Base-by-base conservation (phyloP, 352 stramenopile genomes). In the Phytophthora parvispora region DNA sequence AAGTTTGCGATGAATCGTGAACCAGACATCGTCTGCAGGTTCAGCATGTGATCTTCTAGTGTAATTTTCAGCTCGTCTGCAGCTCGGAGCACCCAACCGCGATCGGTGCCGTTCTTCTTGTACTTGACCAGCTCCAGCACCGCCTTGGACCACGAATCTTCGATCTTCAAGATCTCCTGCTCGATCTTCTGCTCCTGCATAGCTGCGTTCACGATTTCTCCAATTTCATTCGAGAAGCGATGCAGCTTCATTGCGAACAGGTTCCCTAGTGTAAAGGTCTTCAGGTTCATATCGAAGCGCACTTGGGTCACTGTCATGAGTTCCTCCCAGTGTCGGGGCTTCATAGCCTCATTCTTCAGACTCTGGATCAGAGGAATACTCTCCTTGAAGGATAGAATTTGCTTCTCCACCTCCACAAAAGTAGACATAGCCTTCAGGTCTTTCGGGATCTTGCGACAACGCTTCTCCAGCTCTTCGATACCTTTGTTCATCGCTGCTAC, bases 171-270 rank as follows among this genome's bases (percentile, higher is more conserved):
- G 31, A 99, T 91, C 61, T 98, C 92, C 60, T 97, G 94, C 62
- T 99, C 94, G 40, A 98, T 98, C 63, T 98, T 98, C 59, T 93
- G 84, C 75, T 99, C 95, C 67, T 99, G 92, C 84, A 98, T 96
- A 3, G 95, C 93, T 18, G 93, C 86, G 40, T 98, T 98, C 31
- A 98, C 91, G 56, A 98, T 98, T 47, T 98, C 95, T 9, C 91
- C 91, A n/a, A 98, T 97, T 54, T 97, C 87, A 9, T 60, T 86
- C 4, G 85, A 90, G 54, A 97, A 98, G 4, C 92, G 83, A 57
- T 98, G 86, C 3, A 98, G 75, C 62, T 98, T 90, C 94, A 98
- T 98, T 5, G 91, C 81, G 58, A 98, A 98, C 12, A 98, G 77
- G 57, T 98, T 97, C 2, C 81, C 84, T 0, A 98, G 79, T 4